Evolutionary conservation across 1,284 basidiomycete species (phyloP), one percentile per base, ranked within the genome.

Genomic region (Apiotrichum porosum): DNA sequence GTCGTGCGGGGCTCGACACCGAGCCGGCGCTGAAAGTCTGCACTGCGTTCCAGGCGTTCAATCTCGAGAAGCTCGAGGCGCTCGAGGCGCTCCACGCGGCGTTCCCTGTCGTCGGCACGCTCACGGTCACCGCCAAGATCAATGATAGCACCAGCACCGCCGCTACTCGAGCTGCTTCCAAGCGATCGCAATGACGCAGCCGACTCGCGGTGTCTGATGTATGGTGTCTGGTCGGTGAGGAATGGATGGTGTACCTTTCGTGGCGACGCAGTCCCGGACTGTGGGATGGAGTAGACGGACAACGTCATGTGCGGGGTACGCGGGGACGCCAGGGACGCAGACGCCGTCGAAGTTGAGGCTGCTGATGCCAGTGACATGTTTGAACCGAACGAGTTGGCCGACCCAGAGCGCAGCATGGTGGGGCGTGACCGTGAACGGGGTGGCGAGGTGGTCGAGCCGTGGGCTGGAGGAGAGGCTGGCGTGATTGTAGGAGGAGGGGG

Each of bases 181-280:
- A 26, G 32, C 3, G 34, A 36, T 9, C 38, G 32, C 4, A 36
- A 2, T 19, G 38, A 45, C 6, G 39, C 19, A 1, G 28, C 5
- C 32, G 42, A 46, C 18, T 32, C 17, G 2, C 37, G 44, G 1
- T 51, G 49, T 18, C 35, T 14, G 23, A 62, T 55, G 49, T 51
- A 62, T 5, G 57, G 51, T 13, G 54, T 51, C 45, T 62, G 60
- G 45, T 60, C 51, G 28, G 54, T 47, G 31, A 62, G 49, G 56
- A 60, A 60, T 3, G 60, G 57, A 48, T 62, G 60, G 1, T 28
- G 26, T 28, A 12, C 8, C 12, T 28, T 28, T 12, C 26, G 26
- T 28, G 26, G 26, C n/a, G n/a, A n/a, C n/a, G n/a, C n/a, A n/a
- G n/a, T n/a, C n/a, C n/a, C n/a, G n/a, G n/a, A n/a, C n/a, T n/a